Conservation (phyloP, 23 red algal species). For the Gracilaria vermiculophylla region DNA sequence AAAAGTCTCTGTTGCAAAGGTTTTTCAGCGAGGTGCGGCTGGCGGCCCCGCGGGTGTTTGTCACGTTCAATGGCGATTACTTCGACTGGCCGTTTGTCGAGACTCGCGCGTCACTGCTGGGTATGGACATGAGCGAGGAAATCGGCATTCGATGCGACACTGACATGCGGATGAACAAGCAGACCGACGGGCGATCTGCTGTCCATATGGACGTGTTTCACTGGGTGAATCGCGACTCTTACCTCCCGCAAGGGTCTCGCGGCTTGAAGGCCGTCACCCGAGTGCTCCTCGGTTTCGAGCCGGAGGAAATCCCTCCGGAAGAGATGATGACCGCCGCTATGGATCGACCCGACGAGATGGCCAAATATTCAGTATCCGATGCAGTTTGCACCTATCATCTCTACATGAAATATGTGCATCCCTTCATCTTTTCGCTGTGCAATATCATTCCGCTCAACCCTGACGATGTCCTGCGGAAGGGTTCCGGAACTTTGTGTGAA, state of each 20-base stretch:
- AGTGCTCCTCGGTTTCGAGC: conserved; percentile 92
- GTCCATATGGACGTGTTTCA: conserved; percentile 98
- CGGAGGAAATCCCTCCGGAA: conserved; percentile 94
- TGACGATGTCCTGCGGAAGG: conserved; percentile 97
- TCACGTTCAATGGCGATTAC: conserved; percentile 97
- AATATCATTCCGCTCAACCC: conserved; percentile 94
- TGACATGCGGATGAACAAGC: conserved; percentile 7
- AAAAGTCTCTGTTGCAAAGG: conserved; percentile 77
- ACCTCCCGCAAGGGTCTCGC: conserved; percentile 96
- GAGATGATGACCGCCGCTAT: conserved; percentile 90
- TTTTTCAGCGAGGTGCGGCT: conserved; percentile 80
- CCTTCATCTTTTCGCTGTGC: conserved; percentile 96
- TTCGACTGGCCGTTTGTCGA: conserved; percentile 98
- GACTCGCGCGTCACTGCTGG: conserved; percentile 69
- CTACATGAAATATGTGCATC: conserved; percentile 94
- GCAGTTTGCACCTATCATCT: conserved; percentile 97
- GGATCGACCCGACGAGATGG: conserved; percentile 79
- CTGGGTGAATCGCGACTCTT: conserved; percentile 99
- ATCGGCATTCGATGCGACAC: conserved; percentile 65
- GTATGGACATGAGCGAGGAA: conserved; percentile 81
- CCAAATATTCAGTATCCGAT: conserved; percentile 97
- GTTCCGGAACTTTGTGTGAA: conserved; percentile 97
- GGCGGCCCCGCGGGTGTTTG: conserved; percentile 84
- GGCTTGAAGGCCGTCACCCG: conserved; percentile 96
- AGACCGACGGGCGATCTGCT: conserved; percentile 65